These are phyloP conservation scores for Eucalyptus sp. DNA, from an alignment of 345 rosid species.

Conservation along the genomic window DNA sequence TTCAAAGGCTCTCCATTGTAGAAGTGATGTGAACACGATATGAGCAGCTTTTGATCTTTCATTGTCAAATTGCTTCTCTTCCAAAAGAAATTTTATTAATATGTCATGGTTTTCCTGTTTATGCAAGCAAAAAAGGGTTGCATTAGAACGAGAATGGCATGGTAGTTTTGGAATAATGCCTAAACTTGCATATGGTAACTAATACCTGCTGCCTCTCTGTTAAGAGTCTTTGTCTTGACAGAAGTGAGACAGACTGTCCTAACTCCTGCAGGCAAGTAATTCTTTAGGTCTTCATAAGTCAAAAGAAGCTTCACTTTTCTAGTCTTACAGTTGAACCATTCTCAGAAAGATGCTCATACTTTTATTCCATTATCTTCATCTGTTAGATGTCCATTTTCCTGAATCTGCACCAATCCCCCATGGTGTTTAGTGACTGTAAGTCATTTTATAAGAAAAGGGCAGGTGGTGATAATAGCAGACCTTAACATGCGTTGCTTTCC, in stretches of 20 bases:
- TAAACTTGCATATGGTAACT: not conserved
- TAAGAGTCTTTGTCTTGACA: slow-evolving; percentile 48
- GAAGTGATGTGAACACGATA: slow-evolving; percentile 80
- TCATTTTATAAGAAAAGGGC: not conserved
- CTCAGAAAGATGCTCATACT: slow-evolving; percentile 4
- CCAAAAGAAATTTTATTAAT: slow-evolving; percentile 72
- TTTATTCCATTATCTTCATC: slow-evolving; percentile 22
- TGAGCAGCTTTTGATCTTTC: slow-evolving; percentile 89
- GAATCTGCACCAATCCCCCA: slow-evolving; percentile 10
- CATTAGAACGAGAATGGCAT: not conserved
- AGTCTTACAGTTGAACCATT: not conserved
- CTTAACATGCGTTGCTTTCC: slow-evolving; percentile 10
- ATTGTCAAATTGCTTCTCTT: slow-evolving; percentile 80
- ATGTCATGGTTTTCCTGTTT: slow-evolving; percentile 84
- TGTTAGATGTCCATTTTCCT: slow-evolving; percentile 24
- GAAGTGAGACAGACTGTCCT: not conserved
- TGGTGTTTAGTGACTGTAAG: not conserved
- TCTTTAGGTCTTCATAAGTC: not conserved
- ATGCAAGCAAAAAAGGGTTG: not conserved
- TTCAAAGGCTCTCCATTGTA: slow-evolving; percentile 98
- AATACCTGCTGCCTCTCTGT: slow-evolving; percentile 91
- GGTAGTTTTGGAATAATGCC: not conserved
- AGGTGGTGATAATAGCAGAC: not conserved
- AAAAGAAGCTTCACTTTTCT: not conserved
- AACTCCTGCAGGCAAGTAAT: not conserved